phyloP scores from a whole-genome alignment of 495 filamentous ascomycete genomes.

The Schizothecium vesticola region DNA sequence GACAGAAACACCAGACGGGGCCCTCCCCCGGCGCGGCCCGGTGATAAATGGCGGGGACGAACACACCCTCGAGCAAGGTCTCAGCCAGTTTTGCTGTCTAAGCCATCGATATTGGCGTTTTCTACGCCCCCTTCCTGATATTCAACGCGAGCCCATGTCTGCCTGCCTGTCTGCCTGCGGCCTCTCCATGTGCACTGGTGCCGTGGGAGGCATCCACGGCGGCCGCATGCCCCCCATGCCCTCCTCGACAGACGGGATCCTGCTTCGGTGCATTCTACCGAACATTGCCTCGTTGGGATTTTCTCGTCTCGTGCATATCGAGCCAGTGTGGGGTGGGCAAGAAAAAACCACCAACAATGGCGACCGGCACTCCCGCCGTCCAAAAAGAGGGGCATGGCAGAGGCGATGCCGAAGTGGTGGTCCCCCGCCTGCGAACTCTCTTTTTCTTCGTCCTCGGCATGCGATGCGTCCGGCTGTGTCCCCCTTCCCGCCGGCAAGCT shows the following conservation, averaged over 20 bases:
- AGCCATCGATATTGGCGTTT: not conserved
- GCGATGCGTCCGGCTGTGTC: not conserved
- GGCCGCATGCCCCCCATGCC: not conserved
- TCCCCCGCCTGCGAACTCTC: not conserved
- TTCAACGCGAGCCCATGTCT: not conserved
- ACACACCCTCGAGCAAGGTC: not conserved
- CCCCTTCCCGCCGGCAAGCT: not conserved
- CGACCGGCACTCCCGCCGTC: not conserved
- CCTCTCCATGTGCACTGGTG: not conserved
- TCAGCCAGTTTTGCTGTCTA: not conserved
- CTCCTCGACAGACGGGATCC: not conserved
- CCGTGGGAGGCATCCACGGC: not conserved
- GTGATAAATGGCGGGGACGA: not conserved
- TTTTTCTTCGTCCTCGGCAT: not conserved
- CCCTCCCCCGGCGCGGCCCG: not conserved
- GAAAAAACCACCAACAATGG: not conserved
- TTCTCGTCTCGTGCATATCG: not conserved
- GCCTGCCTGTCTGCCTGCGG: not conserved
- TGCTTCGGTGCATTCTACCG: not conserved
- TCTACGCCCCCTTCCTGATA: not conserved
- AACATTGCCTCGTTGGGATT: not conserved
- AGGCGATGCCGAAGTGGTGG: not conserved
- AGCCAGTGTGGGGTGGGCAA: not conserved
- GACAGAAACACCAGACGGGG: not conserved
- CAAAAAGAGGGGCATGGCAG: not conserved